Conservation (phyloP, 1,139 yeast species). For the Debaryomycetaceae sp. region DNA sequence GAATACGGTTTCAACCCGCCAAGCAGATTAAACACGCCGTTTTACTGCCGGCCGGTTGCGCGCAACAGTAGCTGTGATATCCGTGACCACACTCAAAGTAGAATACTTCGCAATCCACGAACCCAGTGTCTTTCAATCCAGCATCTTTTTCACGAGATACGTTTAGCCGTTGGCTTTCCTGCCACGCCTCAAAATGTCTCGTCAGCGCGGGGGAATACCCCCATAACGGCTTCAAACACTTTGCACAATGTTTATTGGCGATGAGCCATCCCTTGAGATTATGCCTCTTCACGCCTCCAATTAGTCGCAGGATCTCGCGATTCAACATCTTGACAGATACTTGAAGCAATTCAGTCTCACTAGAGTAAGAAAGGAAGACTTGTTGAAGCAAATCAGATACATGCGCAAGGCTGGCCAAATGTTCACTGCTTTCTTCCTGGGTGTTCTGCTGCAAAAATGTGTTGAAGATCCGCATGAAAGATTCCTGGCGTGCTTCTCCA, state of each 20-base stretch:
- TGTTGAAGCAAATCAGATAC: constrained; percentile 54
- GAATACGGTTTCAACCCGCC: too few relatives aligned
- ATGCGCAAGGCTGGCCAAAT: constrained; percentile 40
- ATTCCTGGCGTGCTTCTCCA: constrained; percentile 13
- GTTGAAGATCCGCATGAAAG: constrained; percentile 42
- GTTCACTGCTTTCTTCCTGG: constrained; percentile 13
- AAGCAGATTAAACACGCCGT: too few relatives aligned
- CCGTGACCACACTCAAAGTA: constrained; percentile 45
- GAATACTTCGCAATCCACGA: constrained; percentile 11
- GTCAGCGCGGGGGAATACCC: constrained; percentile 41
- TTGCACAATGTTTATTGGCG: constrained; percentile 45
- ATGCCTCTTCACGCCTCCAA: constrained; percentile 27
- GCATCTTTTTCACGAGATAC: background rate
- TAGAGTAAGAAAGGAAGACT: constrained; percentile 52
- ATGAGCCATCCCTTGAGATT: constrained; percentile 54
- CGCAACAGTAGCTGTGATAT: constrained; percentile 55
- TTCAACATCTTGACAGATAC: constrained; percentile 45
- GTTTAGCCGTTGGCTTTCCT: constrained; percentile 15
- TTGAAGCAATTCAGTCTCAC: constrained; percentile 48
- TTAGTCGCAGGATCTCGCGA: constrained; percentile 37
- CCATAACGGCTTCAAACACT: constrained; percentile 58
- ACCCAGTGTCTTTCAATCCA: constrained; percentile 2
- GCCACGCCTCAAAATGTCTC: constrained; percentile 39
- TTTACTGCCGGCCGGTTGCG: constrained; percentile 5
- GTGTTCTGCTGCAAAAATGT: constrained; percentile 27